Evolutionary conservation across 2,329 filamentous ascomycete genomes (phyloP), one percentile per base, ranked within the genome.

Genomic region (Lithohypha guttulata): DNA sequence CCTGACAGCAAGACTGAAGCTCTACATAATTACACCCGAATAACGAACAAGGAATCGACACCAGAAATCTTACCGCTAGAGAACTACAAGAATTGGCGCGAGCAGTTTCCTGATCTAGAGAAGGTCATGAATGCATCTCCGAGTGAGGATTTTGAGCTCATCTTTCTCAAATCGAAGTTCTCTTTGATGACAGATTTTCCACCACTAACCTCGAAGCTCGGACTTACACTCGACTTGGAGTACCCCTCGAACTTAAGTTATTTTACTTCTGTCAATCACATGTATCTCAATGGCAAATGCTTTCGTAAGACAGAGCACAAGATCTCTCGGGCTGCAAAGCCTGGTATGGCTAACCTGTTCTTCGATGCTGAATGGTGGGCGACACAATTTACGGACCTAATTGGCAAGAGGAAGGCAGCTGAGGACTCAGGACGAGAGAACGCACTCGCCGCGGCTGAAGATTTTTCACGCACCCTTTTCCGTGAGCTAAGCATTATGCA

Each of bases 321-420:
- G 19, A 53, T 58, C 19, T 48, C 46, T 30, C 41, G 41, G 9
- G 26, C 37, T 6, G 34, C 32, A 7, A 39, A 42, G 17, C 27
- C 57, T 3, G 59, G 61, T n/a, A 60, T 59, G 42, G 53, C 66
- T 37, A 59, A 58, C 42, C 61, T 63, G 14, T 54, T 59, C 2
- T 64, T 67, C 28, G 62, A 64, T 43, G 63, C 62, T 10, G 53
- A 51, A 9, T 68, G 63, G 62, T 68, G 65, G 65, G 63, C 58
- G 10, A 54, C 53, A 20, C 44, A 57, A 15, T 66, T 68, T 52
- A 63, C 59, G 1, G 49, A 60, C 18, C 49, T 64, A 39, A 64
- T 60, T 2, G 57, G 62, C 43, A 55, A 59, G 13, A 61, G 55
- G 46, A 59, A 57, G 26, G 53, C 56, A 40, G 57, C 59, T 8